phyloP scores from a whole-genome alignment of 352 stramenopile species.

The Phytopythium cucurbitacearum region DNA sequence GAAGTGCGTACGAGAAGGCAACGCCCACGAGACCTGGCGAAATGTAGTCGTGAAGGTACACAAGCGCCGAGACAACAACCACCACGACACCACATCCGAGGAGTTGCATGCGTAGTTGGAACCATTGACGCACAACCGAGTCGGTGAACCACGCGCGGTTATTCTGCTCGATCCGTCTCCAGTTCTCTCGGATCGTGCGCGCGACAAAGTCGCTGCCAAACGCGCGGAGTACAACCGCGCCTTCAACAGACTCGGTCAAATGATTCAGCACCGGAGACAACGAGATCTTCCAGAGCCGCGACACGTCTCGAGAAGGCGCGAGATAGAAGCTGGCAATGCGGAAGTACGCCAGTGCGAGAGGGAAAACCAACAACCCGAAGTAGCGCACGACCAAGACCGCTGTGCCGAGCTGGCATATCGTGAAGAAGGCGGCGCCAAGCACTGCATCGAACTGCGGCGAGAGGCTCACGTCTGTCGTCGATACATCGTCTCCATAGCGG shows the following conservation, averaged over 20 bases:
- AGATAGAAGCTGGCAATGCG: constrained; percentile 17
- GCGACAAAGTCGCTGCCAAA: constrained; percentile 14
- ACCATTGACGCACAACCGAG: constrained; percentile 20
- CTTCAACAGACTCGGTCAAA: constrained; percentile 9
- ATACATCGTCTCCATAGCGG: constrained; percentile 79
- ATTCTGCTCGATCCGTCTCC: constrained; percentile 14
- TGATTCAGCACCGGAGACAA: constrained; percentile 25
- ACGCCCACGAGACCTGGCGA: constrained; percentile 61
- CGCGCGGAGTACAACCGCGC: constrained; percentile 17
- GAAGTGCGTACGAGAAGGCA: constrained; percentile 77
- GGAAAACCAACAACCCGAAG: constrained; percentile 87
- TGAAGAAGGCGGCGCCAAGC: constrained; percentile 48
- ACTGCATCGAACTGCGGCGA: constrained; percentile 12
- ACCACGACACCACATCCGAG: constrained; percentile 20
- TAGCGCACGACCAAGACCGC: constrained; percentile 59
- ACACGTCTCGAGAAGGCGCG: constrained; percentile 24
- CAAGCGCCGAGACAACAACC: constrained; percentile 13
- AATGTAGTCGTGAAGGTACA: constrained; percentile 12
- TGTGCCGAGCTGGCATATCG: constrained; percentile 45
- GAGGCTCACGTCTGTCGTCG: constrained; percentile 69
- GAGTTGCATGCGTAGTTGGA: constrained; percentile 26
- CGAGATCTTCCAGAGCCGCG: constrained; percentile 19
- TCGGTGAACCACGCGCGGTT: constrained; percentile 12
- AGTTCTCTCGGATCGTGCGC: constrained; percentile 7
- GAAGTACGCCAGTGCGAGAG: constrained; percentile 65